A percentile compares a stretch with the other conserved stretches of the same genome.
phyloP scores from a whole-genome alignment of 2,329 filamentous ascomycete species.

The Colletotrichum euphorbiae region DNA sequence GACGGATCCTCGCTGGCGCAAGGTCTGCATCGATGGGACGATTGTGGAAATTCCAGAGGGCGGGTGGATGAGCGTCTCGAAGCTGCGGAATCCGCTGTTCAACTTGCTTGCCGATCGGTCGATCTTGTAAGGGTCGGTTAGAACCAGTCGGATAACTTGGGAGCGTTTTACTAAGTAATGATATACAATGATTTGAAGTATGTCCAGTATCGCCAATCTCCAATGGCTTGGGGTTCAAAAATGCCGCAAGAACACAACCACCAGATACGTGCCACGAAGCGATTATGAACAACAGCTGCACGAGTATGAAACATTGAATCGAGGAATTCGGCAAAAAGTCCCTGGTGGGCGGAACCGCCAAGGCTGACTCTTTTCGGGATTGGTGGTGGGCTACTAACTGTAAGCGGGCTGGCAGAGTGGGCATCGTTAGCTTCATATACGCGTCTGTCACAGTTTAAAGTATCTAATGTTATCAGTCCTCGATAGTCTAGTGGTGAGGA shows the following conservation, averaged over 20 bases:
- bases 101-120: conserved; percentile 56
- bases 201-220: too few relatives aligned
- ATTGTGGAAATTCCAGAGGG: conserved; percentile 79
- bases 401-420: not conserved
- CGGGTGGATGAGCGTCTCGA: conserved; percentile 77
- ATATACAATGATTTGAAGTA: too few relatives aligned
- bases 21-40: conserved; percentile 91
- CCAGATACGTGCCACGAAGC: too few relatives aligned
- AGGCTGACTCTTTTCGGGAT: too few relatives aligned
- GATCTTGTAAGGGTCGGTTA: conserved; percentile 7
- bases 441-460: not conserved
- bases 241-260: too few relatives aligned
- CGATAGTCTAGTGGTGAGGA: conserved; percentile 22
- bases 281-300: too few relatives aligned
- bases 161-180: too few relatives aligned
- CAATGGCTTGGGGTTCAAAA: too few relatives aligned
- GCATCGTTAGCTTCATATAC: not conserved
- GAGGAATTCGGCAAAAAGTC: too few relatives aligned
- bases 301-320: too few relatives aligned
- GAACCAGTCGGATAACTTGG: too few relatives aligned
- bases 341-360: too few relatives aligned
- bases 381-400: not conserved
- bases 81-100: conserved; percentile 56
- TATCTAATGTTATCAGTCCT: not conserved
- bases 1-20: conserved; percentile 79